These are phyloP conservation scores for Knoxia roxburghii DNA, from an alignment of 257 asterid species.

Conservation along the genomic window DNA sequence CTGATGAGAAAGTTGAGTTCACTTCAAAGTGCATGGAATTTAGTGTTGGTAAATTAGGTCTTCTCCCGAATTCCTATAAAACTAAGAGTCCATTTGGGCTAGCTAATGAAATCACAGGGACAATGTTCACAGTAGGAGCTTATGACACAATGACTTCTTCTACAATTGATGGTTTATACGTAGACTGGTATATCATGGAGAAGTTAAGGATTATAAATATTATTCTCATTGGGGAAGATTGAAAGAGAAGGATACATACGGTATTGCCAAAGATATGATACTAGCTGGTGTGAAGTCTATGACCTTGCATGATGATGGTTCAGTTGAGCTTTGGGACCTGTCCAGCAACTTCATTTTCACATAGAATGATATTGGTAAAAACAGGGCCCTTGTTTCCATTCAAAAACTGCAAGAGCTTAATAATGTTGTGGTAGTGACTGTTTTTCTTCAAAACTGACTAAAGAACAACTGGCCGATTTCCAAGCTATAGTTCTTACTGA, in stretches of 20 bases:
- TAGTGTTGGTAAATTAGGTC: conserved; percentile 18
- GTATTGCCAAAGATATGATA: conserved; percentile 83
- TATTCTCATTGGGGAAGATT: too few relatives aligned
- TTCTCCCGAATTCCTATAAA: conserved; percentile 23
- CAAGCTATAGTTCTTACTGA: conserved; percentile 94
- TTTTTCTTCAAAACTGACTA: conserved; percentile 59
- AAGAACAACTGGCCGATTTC: conserved; percentile 62
- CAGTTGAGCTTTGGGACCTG: conserved; percentile 82
- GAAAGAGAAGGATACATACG: too few relatives aligned
- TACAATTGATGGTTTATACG: too few relatives aligned
- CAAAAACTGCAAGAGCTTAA: conserved; percentile 88
- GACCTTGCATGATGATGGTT: conserved; percentile 78
- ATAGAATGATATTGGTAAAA: conserved; percentile 76
- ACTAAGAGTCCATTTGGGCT: conserved; percentile 32
- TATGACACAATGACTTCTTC: too few relatives aligned
- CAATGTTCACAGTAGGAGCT: too few relatives aligned
- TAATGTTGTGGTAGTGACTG: conserved; percentile 64
- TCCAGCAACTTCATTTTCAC: conserved; percentile 78
- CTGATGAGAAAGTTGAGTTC: conserved; percentile 21
- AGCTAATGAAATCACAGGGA: conserved; percentile 43
- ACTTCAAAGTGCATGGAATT: conserved; percentile 27
- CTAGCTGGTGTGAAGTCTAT: conserved; percentile 96
- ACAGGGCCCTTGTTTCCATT: conserved; percentile 77
- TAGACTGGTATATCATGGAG: too few relatives aligned
- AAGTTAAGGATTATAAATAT: too few relatives aligned